Percentiles rank a stretch among this genome's conserved stretches.
These are phyloP conservation scores for Asterophora lycoperdoides DNA, from an alignment of 768 basidiomycete species.

Conservation along the genomic window DNA sequence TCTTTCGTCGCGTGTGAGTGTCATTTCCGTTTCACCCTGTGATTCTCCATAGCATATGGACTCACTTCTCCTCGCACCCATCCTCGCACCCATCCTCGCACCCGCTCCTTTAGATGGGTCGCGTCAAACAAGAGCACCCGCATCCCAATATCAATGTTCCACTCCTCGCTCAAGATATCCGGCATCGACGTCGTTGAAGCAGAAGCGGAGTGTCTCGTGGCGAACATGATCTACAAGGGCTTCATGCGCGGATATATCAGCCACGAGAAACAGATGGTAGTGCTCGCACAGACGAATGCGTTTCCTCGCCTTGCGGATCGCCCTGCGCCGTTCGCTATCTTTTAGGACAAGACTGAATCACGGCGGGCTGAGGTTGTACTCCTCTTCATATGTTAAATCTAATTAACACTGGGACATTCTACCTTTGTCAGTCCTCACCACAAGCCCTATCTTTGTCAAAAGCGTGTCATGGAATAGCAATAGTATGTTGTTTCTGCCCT, in stretches of 20 bases:
- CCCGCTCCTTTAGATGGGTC: slow-evolving; percentile 61
- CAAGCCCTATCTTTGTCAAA: too few relatives aligned
- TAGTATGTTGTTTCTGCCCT: neutral
- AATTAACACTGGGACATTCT: too few relatives aligned
- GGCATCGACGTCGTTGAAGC: slow-evolving; percentile 67
- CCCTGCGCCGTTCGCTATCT: slow-evolving; percentile 43
- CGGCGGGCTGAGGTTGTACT: too few relatives aligned
- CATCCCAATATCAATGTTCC: slow-evolving; percentile 79
- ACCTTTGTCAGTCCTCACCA: too few relatives aligned
- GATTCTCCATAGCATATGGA: neutral
- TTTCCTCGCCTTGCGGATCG: slow-evolving; percentile 75
- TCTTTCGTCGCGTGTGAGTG: slow-evolving; percentile 75
- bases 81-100: too few relatives aligned
- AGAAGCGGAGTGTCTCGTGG: slow-evolving; percentile 90
- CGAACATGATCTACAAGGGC: slow-evolving; percentile 93
- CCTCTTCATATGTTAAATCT: too few relatives aligned
- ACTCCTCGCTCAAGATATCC: slow-evolving; percentile 66
- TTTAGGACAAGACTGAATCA: too few relatives aligned
- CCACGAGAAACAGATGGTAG: slow-evolving; percentile 93
- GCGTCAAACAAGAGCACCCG: slow-evolving; percentile 67
- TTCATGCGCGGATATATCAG: slow-evolving; percentile 95
- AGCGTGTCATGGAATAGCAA: too few relatives aligned
- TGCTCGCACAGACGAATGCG: slow-evolving; percentile 72
- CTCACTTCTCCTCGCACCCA: neutral
- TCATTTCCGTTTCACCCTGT: neutral